Evolutionary conservation across 2,329 filamentous ascomycete species (phyloP).

Genomic region (Berkeleyomyces rouxiae): DNA sequence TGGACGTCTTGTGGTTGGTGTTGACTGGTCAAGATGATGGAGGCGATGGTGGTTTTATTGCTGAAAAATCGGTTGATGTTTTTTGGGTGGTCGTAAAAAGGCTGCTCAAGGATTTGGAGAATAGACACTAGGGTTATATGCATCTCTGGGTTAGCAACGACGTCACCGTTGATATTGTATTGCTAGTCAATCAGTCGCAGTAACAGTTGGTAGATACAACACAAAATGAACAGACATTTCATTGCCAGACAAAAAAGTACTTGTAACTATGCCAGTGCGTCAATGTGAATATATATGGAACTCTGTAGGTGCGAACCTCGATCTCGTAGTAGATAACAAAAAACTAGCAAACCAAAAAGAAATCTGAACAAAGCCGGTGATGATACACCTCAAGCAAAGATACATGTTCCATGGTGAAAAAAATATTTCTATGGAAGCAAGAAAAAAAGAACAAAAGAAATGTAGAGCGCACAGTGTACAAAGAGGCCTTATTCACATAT

Average conservation of each 20-base stretch:
- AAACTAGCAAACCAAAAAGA: constrained; percentile 8
- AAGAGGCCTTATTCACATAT: too few species aligned
- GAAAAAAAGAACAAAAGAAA: neutral
- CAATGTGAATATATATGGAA: neutral
- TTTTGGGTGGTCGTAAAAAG: neutral
- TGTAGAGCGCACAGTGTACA: neutral
- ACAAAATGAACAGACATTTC: too few species aligned
- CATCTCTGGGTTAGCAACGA: neutral
- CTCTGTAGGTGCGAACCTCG: neutral
- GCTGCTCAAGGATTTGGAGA: neutral
- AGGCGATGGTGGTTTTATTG: neutral
- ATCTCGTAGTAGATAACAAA: constrained; percentile 5
- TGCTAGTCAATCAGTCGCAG: too few species aligned
- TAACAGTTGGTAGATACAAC: too few species aligned
- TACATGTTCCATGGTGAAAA: neutral
- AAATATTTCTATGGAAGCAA: neutral
- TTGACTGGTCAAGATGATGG: neutral
- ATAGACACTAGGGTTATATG: neutral
- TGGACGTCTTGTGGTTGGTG: neutral
- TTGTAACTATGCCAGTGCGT: too few species aligned
- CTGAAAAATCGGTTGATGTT: neutral
- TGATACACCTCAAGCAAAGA: neutral
- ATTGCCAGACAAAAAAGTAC: too few species aligned
- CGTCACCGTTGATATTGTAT: neutral
- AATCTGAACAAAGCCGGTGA: constrained; percentile 7